Evolutionary conservation across 139 green algal species (phyloP).

Genomic region (Tetraselmis striata): DNA sequence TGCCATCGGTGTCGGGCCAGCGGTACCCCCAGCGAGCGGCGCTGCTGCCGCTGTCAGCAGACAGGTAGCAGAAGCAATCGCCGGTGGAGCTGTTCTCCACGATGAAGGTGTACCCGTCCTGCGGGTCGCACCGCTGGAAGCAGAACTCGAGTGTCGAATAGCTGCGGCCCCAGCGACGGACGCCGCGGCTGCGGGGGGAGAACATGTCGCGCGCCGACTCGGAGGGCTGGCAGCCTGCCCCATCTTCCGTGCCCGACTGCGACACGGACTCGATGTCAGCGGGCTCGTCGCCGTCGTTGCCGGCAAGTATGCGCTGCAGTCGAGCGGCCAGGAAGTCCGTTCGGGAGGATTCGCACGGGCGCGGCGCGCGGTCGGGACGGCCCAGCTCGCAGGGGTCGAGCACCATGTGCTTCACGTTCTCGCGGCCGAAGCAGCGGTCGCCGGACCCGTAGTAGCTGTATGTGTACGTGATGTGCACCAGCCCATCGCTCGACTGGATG

Average conservation of each 20-base stretch:
- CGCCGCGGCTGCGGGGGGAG: not conserved
- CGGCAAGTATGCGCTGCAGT: too few relatives aligned
- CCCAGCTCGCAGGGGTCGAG: not conserved
- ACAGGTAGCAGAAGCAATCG: not conserved
- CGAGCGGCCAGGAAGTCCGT: too few relatives aligned
- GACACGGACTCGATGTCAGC: not conserved
- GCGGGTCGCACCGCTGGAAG: not conserved
- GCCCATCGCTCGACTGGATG: not conserved
- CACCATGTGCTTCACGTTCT: not conserved
- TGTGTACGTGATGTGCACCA: not conserved
- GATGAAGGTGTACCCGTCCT: not conserved
- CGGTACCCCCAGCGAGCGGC: not conserved
- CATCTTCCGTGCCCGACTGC: too few relatives aligned
- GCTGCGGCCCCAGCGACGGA: not conserved
- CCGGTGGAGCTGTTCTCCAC: not conserved
- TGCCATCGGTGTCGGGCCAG: not conserved
- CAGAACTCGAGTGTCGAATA: not conserved
- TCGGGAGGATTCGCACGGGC: too few relatives aligned
- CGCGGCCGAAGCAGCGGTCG: not conserved
- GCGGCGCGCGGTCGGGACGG: not conserved
- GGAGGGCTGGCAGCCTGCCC: not conserved
- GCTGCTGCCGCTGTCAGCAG: not conserved
- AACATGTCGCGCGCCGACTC: not conserved
- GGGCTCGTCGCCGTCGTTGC: not conserved
- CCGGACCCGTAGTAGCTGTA: not conserved